Percentiles rank a stretch among this genome's conserved stretches.
Conservation (phyloP, 2,329 filamentous ascomycete genomes). For the Penicillium sp. region DNA sequence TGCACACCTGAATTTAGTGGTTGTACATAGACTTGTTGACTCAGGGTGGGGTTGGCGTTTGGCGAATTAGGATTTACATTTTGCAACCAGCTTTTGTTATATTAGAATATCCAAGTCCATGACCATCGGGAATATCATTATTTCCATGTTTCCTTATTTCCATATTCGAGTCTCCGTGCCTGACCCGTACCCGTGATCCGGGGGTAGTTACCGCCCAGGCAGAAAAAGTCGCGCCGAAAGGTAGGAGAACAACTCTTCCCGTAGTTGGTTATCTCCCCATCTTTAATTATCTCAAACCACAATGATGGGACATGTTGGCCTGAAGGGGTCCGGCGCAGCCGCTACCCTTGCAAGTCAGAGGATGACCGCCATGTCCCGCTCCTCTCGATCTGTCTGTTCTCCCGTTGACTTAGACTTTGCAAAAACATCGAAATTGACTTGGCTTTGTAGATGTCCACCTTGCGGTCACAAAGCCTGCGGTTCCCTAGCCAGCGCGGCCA, state of each 20-base stretch:
- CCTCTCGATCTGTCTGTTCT: slow-evolving; percentile 39
- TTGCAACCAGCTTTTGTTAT: slow-evolving; percentile 8
- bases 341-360: slow-evolving; percentile 38
- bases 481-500: slow-evolving; percentile 22
- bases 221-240: slow-evolving; percentile 37
- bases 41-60: slow-evolving; percentile 31
- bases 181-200: slow-evolving; percentile 5
- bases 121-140: neutral
- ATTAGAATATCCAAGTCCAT: neutral
- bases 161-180: slow-evolving; percentile 1
- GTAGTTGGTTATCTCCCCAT: slow-evolving; percentile 10
- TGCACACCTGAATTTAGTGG: slow-evolving; percentile 14
- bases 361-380: slow-evolving; percentile 29
- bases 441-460: slow-evolving; percentile 36
- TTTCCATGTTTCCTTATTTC: neutral
- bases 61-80: slow-evolving; percentile 27
- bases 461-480: slow-evolving; percentile 30
- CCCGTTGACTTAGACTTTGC: slow-evolving; percentile 1
- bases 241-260: slow-evolving; percentile 25
- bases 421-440: slow-evolving; percentile 20
- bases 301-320: slow-evolving; percentile 59
- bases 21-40: slow-evolving; percentile 38
- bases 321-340: slow-evolving; percentile 50
- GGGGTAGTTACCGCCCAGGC: slow-evolving; percentile 33
- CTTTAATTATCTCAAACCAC: slow-evolving; percentile 19